Base-by-base conservation (phyloP, 163 green algal genomes). In the Scenedesmus sp. region DNA sequence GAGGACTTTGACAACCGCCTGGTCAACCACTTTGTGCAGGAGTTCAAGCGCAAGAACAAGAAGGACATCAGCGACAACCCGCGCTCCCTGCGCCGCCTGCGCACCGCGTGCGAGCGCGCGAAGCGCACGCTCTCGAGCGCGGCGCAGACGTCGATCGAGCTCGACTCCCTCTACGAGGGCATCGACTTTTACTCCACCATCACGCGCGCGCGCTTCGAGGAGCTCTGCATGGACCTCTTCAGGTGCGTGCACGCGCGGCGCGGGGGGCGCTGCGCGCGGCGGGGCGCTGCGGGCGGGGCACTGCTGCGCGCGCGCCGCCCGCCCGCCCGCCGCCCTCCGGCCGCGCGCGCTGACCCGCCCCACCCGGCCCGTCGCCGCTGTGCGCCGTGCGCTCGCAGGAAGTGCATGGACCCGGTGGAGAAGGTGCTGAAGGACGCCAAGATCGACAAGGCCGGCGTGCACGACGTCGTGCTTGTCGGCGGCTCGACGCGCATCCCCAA, bases 331-430 rank as follows among this genome's bases (percentile, higher is more conserved):
- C n/a, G n/a, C n/a, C n/a, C n/a, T n/a, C n/a, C n/a, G n/a, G n/a
- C n/a, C n/a, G n/a, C n/a, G n/a, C n/a, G n/a, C n/a, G n/a, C n/a
- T n/a, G n/a, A n/a, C n/a, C n/a, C n/a, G n/a, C n/a, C n/a, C n/a
- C n/a, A n/a, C n/a, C n/a, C n/a, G 5, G 31, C 13, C n/a, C 34
- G 54, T 39, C 50, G 42, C 45, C 39, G 45, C 42, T 36, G 60
- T 56, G 28, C 47, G 62, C 24, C 47, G 15, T 17, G 3, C 31
- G 18, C 66, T 31, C 48, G 15, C 63, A 64, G 95, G 73, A 97
- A 98, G 92, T 99, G 96, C 93, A 98, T 99, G 95, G 95, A 98
- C 73, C 95, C 96, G 31, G 96, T 99, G 4, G 95, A 97, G 88
- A 94, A 94, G 83, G 90, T 86, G 82, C 77, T 98, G 65, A 87